phyloP scores from a whole-genome alignment of 176 grass and related monocot genomes.

The Aegilops longissima region DNA sequence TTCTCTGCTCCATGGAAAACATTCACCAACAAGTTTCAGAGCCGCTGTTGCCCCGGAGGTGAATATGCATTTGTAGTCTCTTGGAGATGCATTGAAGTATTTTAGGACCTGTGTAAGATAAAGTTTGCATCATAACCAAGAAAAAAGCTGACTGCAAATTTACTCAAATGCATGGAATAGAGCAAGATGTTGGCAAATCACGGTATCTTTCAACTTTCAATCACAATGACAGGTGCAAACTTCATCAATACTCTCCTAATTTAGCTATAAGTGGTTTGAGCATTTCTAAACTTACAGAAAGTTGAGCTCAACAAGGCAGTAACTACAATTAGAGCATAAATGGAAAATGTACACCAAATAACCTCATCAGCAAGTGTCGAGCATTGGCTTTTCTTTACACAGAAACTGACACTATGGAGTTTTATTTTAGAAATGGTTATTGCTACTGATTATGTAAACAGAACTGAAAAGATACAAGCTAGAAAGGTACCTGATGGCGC shows the following conservation, averaged over 20 bases:
- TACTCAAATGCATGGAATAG: background rate
- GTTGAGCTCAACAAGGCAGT: background rate
- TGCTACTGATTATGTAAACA: background rate
- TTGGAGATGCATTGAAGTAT: slow-evolving; percentile 89
- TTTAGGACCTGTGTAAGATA: slow-evolving; percentile 67
- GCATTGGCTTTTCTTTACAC: background rate
- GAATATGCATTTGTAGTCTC: slow-evolving; percentile 93
- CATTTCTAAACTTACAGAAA: background rate
- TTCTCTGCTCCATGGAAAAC: slow-evolving; percentile 91
- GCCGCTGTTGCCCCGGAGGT: slow-evolving; percentile 91
- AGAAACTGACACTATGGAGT: background rate
- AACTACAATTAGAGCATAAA: background rate
- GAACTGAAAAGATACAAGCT: background rate
- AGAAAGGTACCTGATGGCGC: slow-evolving; percentile 59
- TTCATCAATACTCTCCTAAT: background rate
- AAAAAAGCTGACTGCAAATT: slow-evolving; percentile 22
- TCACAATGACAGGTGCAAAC: background rate
- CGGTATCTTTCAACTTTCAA: slow-evolving; percentile 4
- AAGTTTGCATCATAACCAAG: slow-evolving; percentile 34
- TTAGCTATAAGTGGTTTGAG: background rate
- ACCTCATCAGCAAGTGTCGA: background rate
- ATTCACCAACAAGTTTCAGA: slow-evolving; percentile 91
- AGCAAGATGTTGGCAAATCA: background rate
- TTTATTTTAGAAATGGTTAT: background rate
- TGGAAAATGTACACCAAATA: background rate